Conservation (phyloP, 805 yeast species). For the Pichia cabralensis region DNA sequence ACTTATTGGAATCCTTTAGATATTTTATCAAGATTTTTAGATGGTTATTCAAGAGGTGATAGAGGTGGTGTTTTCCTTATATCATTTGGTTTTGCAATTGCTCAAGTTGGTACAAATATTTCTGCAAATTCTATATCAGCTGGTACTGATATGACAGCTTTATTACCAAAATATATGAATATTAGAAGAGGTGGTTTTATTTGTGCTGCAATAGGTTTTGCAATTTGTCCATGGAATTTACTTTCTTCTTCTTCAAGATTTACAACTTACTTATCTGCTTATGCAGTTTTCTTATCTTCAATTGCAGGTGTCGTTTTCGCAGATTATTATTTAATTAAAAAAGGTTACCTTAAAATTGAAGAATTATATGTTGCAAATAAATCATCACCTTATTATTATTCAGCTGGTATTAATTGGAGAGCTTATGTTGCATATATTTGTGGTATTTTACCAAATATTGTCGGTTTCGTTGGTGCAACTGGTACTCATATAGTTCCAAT, state of each 20-base stretch:
- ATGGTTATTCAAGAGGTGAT: constrained; percentile 42
- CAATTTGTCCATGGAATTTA: constrained; percentile 79
- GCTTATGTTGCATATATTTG: constrained; percentile 71
- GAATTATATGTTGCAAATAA: constrained; percentile 50
- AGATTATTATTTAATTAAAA: constrained; percentile 64
- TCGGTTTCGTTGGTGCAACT: constrained; percentile 80
- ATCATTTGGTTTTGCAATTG: constrained; percentile 58
- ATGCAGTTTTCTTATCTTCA: constrained; percentile 72
- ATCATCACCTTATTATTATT: constrained; percentile 46
- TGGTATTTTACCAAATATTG: constrained; percentile 76
- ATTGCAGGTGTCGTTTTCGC: constrained; percentile 69
- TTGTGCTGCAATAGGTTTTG: constrained; percentile 61
- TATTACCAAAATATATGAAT: constrained; percentile 52
- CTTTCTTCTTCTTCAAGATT: constrained; percentile 60
- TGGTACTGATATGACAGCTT: constrained; percentile 63
- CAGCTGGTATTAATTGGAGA: constrained; percentile 71
- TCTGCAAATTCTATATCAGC: constrained; percentile 64
- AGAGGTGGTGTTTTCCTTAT: constrained; percentile 77
- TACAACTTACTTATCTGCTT: constrained; percentile 72
- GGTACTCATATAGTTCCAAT: constrained; percentile 59
- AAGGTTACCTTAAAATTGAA: constrained; percentile 54
- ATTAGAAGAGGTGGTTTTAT: constrained; percentile 76
- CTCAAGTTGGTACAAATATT: constrained; percentile 72
- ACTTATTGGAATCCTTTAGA: constrained; percentile 82
- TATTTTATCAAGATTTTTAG: constrained; percentile 55